These are phyloP conservation scores for Zygosaccharomyces siamensis DNA, from an alignment of 805 yeast genomes.

Conservation along the genomic window DNA sequence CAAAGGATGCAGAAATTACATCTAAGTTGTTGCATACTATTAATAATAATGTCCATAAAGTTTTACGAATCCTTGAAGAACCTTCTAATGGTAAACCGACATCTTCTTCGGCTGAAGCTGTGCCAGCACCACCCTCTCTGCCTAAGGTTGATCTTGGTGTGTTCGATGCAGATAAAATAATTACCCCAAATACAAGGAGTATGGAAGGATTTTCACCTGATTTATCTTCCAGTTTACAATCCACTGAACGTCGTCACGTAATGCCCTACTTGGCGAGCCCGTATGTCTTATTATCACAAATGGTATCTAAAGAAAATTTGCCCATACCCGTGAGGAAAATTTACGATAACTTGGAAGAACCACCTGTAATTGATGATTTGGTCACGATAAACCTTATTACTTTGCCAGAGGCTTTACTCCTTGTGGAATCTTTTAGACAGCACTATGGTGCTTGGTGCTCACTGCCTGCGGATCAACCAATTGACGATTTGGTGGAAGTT, in stretches of 20 bases:
- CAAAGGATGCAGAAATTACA: conserved; percentile 13
- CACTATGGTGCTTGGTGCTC: conserved; percentile 77
- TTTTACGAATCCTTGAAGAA: conserved; percentile 10
- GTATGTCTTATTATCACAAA: conserved; percentile 16
- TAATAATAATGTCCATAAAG: conserved; percentile 14
- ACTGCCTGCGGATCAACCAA: conserved; percentile 51
- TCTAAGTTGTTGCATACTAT: conserved; percentile 17
- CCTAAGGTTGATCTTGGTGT: neutral
- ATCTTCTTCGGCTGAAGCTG: neutral
- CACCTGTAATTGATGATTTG: conserved; percentile 40
- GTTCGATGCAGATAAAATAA: neutral
- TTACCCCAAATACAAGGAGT: neutral
- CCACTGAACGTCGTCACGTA: conserved; percentile 13
- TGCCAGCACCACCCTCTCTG: neutral
- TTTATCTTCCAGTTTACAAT: conserved; percentile 6
- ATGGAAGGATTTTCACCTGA: conserved; percentile 2
- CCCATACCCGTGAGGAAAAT: conserved; percentile 17
- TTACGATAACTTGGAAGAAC: conserved; percentile 10
- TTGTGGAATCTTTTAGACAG: conserved; percentile 55
- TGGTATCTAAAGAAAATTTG: conserved; percentile 16
- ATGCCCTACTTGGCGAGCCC: conserved; percentile 16
- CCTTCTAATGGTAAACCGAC: neutral
- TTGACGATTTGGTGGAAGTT: conserved; percentile 45
- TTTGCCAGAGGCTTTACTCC: conserved; percentile 42
- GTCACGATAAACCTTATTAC: conserved; percentile 48